Percentiles rank a stretch among this genome's conserved stretches.
Evolutionary conservation across 495 filamentous ascomycete genomes (phyloP).

Genomic region (Penicillium parvum): DNA sequence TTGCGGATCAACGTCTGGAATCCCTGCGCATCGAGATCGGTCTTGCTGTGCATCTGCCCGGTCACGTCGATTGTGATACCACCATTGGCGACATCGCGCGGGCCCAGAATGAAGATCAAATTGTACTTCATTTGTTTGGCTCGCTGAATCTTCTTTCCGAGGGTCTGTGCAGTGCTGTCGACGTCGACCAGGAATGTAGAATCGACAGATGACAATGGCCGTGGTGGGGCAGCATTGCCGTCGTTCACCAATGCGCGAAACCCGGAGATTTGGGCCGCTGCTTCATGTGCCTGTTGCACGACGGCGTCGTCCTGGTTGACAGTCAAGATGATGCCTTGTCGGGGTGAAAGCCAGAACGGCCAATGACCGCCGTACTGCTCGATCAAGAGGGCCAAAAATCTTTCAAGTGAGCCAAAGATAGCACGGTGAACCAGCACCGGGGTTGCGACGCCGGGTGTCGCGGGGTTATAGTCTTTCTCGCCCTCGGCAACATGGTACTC

Average conservation of each 20-base stretch:
- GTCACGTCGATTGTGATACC: conserved; percentile 45
- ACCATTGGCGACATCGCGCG: conserved; percentile 44
- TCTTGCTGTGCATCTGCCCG: conserved; percentile 42
- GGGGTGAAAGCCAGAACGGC: conserved; percentile 90
- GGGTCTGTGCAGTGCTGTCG: conserved; percentile 57
- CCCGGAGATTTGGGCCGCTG: conserved; percentile 32
- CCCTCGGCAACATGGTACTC: conserved; percentile 57
- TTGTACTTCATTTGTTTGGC: conserved; percentile 73
- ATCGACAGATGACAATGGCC: conserved; percentile 35
- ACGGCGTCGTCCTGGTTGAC: conserved; percentile 62
- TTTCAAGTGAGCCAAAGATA: conserved; percentile 80
- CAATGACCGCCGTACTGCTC: conserved; percentile 78
- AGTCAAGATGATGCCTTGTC: conserved; percentile 73
- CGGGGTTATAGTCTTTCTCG: conserved; percentile 64
- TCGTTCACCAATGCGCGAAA: conserved; percentile 28
- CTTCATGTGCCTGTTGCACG: conserved; percentile 51
- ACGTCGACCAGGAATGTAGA: conserved; percentile 65
- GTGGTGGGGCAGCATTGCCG: conserved; percentile 15
- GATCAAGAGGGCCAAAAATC: conserved; percentile 81
- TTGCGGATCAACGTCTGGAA: conserved; percentile 28
- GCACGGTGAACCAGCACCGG: conserved; percentile 89
- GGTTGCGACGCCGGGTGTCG: conserved; percentile 58
- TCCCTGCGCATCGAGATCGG: conserved; percentile 25
- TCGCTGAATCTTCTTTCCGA: conserved; percentile 65
- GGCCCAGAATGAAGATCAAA: conserved; percentile 68